Base-by-base conservation (phyloP, 306 rosid genomes). In the Mimosa bimucronata region DNA sequence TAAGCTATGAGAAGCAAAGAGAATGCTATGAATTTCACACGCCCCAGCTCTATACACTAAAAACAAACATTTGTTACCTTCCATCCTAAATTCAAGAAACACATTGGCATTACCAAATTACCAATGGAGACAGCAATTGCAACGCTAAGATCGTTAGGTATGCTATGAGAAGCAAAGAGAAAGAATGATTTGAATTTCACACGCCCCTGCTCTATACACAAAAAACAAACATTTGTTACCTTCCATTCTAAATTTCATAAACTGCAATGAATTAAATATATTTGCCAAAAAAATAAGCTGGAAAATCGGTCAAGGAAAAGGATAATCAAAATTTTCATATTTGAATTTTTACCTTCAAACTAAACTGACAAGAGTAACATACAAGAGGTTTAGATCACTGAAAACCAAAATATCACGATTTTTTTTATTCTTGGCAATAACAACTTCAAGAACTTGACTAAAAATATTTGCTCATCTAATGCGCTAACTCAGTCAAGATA, bases 401-500 rank as follows among this genome's bases (percentile, higher is more conserved):
- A 12, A 60, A 75, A 71, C 68, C 69, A 40, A 40, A 82, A 73
- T 60, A 40, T 71, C 46, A 71, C 37, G 30, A 72, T 30, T 7
- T 28, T 26, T 25, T 61, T 28, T 34, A 7, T 58, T 23, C 30
- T 26, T 11, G 37, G 19, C 37, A 60, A 21, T 13, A 12, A 12
- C 34, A 4, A 60, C 66, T 60, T 71, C 38, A 42, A 42, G 19
- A 72, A 71, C 73, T 42, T 50, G 18, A 29, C 41, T 11, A 23
- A 55, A 9, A 66, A 30, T 71, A 44, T 50, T 70, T 40, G 37
- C 60, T 26, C 67, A 66, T 58, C 60, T 28, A 53, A 16, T 42
- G 38, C 2, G 14, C 25, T 37, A 44, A 74, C 76, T 88, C 76
- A 92, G 72, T 92, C 95, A 12, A 95, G 97, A 90, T 91, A 91